phyloP scores from a whole-genome alignment of 2,329 filamentous ascomycete genomes.

The Shiraia sp. region DNA sequence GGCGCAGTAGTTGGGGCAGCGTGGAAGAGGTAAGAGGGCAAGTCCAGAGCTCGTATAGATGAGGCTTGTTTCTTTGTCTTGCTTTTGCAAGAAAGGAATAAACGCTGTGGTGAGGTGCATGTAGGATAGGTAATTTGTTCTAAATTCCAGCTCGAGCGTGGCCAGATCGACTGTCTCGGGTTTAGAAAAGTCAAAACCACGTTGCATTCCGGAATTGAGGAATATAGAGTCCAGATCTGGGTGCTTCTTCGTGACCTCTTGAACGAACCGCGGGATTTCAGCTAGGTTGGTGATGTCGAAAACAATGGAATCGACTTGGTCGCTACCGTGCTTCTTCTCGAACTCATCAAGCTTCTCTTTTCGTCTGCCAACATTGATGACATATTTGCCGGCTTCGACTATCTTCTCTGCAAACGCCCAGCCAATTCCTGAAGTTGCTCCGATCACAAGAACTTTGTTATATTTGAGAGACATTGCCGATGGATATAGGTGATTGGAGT shows the following conservation, averaged over 20 bases:
- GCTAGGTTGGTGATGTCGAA: conserved; percentile 58
- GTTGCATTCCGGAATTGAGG: conserved; percentile 59
- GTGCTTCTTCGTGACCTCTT: conserved; percentile 48
- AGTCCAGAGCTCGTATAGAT: conserved; percentile 57
- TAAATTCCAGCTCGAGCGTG: conserved; percentile 50
- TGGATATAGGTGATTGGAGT: background rate
- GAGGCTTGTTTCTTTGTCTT: conserved; percentile 48
- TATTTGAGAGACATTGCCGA: conserved; percentile 51
- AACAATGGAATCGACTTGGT: conserved; percentile 50
- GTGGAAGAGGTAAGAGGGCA: conserved; percentile 53
- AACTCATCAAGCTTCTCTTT: conserved; percentile 57
- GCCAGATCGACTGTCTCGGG: conserved; percentile 53
- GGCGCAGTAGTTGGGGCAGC: conserved; percentile 58
- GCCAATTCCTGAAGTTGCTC: conserved; percentile 59
- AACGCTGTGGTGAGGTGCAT: conserved; percentile 56
- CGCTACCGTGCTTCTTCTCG: conserved; percentile 50
- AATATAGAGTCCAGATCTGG: conserved; percentile 58
- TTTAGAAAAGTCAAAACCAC: conserved; percentile 54
- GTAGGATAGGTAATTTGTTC: conserved; percentile 56
- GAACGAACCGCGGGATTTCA: conserved; percentile 51
- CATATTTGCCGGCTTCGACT: conserved; percentile 51
- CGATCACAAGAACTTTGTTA: conserved; percentile 58
- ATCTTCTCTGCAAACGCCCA: conserved; percentile 55
- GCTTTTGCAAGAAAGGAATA: conserved; percentile 54
- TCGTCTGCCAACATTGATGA: conserved; percentile 56